Percentiles rank a stretch among this genome's conserved stretches.
phyloP scores from a whole-genome alignment of 257 asterid genomes.

The Leonotis leonurus region DNA sequence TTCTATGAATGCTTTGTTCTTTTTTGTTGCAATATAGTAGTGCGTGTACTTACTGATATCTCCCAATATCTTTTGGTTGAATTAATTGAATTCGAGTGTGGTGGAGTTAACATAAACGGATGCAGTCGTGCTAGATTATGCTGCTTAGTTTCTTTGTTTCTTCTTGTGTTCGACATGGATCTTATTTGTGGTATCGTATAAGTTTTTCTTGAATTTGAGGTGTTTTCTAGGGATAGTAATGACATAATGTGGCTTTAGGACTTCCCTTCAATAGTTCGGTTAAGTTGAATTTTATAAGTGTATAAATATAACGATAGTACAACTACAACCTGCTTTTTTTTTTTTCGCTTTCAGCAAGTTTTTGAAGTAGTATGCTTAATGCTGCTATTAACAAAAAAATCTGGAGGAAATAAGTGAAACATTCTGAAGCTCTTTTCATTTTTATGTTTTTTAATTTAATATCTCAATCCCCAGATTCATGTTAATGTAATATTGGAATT shows the following conservation, averaged over 20 bases:
- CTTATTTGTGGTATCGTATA: background rate
- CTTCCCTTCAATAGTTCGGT: background rate
- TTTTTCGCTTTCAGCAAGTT: background rate
- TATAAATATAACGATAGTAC: too few relatives aligned
- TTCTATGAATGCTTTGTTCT: background rate
- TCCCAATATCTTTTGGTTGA: background rate
- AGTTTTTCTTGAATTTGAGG: background rate
- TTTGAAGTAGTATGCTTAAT: background rate
- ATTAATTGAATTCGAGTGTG: background rate
- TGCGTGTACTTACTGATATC: background rate
- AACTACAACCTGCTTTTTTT: background rate
- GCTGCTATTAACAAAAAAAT: background rate
- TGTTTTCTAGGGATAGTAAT: background rate
- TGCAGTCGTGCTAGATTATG: background rate
- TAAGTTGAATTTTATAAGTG: background rate
- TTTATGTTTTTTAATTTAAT: background rate
- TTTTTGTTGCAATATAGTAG: background rate
- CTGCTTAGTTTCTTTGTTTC: background rate
- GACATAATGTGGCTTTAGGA: background rate
- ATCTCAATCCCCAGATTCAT: background rate
- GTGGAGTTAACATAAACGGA: background rate
- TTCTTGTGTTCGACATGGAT: background rate
- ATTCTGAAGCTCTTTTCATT: background rate
- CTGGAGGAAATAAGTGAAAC: background rate
- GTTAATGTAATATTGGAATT: background rate